phyloP scores from a whole-genome alignment of 2,329 filamentous ascomycete species.

The Cadophora luteo-olivacea region DNA sequence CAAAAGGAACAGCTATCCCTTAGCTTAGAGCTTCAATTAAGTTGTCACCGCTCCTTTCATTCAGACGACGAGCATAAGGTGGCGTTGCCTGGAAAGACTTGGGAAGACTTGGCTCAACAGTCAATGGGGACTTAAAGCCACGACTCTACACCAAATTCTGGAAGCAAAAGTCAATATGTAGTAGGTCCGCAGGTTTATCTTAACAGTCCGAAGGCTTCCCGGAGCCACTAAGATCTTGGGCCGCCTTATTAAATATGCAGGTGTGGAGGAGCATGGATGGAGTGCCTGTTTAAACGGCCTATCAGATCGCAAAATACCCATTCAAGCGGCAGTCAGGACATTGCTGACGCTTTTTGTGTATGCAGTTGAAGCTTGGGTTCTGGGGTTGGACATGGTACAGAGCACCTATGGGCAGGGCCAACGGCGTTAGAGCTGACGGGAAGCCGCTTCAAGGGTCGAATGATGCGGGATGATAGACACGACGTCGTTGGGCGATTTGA shows the following conservation, averaged over 20 bases:
- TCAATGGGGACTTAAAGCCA: neutral
- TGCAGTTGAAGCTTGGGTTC: neutral
- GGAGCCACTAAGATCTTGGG: conserved; percentile 16
- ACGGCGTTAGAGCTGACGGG: neutral
- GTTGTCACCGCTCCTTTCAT: conserved; percentile 5
- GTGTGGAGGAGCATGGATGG: conserved; percentile 12
- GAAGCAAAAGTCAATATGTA: conserved; percentile 12
- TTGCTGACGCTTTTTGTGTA: conserved; percentile 9
- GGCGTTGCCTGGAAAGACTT: neutral
- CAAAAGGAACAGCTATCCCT: neutral
- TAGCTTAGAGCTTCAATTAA: neutral
- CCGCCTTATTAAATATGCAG: conserved; percentile 10
- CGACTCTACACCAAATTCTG: neutral
- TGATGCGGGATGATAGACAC: conserved; percentile 7
- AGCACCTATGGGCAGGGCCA: neutral
- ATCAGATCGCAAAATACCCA: conserved; percentile 9
- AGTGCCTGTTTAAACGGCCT: conserved; percentile 13
- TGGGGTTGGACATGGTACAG: neutral
- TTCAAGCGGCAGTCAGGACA: conserved; percentile 14
- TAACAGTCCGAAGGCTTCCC: conserved; percentile 9
- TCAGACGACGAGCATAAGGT: conserved; percentile 5
- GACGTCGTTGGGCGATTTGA: neutral
- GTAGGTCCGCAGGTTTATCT: conserved; percentile 14
- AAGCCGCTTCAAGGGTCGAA: conserved; percentile 16
- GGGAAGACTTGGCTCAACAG: neutral